Evolutionary conservation across 2,329 filamentous ascomycete species (phyloP).

Genomic region (Neonectria sp.): DNA sequence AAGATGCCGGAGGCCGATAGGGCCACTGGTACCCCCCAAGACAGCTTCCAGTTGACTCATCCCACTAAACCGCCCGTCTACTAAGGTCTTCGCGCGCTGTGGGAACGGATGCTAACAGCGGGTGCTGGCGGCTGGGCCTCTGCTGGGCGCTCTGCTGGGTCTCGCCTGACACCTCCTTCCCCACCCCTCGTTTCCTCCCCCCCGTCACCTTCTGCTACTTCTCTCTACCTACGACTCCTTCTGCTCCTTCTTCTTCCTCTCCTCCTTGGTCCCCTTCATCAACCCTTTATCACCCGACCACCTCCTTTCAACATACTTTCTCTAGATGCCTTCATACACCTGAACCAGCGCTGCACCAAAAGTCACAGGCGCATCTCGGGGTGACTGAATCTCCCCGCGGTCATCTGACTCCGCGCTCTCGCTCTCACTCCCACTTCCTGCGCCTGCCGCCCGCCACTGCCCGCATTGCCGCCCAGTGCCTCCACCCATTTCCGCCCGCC

Average conservation of each 20-base stretch:
- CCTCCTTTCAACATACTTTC: slow-evolving; percentile 32
- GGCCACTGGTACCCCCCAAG: not conserved
- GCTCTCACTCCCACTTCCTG: slow-evolving; percentile 12
- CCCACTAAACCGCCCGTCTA: not conserved
- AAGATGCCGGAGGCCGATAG: not conserved
- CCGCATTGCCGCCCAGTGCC: slow-evolving; percentile 34
- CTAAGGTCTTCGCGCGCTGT: not conserved
- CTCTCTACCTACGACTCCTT: slow-evolving; percentile 38
- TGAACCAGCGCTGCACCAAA: slow-evolving; percentile 32
- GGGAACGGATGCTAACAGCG: slow-evolving; percentile 21
- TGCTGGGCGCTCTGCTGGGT: slow-evolving; percentile 16
- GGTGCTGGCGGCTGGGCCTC: slow-evolving; percentile 16
- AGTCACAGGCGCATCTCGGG: slow-evolving; percentile 27
- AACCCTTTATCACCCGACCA: slow-evolving; percentile 40
- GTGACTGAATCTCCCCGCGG: slow-evolving; percentile 35
- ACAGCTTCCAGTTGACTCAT: not conserved
- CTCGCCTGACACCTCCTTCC: slow-evolving; percentile 41
- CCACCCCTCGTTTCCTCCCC: slow-evolving; percentile 43
- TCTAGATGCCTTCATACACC: slow-evolving; percentile 34
- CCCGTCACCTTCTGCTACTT: slow-evolving; percentile 37
- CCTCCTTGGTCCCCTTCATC: slow-evolving; percentile 36
- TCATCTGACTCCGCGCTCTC: slow-evolving; percentile 23
- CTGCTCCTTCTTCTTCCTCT: slow-evolving; percentile 29
- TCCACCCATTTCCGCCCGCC: slow-evolving; percentile 40
- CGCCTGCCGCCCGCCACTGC: slow-evolving; percentile 31